A percentile compares a stretch with the other conserved stretches of the same genome.
phyloP scores from a whole-genome alignment of 768 basidiomycete genomes.

The Gloeostereum incarnatum region DNA sequence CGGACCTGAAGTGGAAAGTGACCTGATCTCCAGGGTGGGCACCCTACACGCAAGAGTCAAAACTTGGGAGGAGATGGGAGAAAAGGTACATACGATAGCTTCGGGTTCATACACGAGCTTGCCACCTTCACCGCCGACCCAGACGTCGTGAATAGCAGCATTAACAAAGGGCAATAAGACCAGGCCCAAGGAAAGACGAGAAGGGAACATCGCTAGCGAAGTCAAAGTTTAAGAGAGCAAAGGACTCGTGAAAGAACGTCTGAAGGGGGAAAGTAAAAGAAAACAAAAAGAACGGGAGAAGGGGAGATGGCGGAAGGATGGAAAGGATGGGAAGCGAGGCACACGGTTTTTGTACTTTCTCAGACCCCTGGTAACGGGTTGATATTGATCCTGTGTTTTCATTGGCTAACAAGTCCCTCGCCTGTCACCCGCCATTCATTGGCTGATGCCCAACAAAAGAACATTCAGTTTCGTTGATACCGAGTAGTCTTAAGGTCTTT shows the following conservation, averaged over 20 bases:
- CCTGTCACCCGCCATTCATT: background rate
- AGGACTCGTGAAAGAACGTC: slow-evolving; percentile 6
- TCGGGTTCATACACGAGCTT: slow-evolving; percentile 40
- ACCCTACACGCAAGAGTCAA: slow-evolving; percentile 22
- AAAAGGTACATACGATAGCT: slow-evolving; percentile 33
- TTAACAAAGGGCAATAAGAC: slow-evolving; percentile 39
- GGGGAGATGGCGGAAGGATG: slow-evolving; percentile 11
- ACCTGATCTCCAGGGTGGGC: slow-evolving; percentile 49
- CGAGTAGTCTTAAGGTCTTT: no score
- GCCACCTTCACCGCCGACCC: slow-evolving; percentile 40
- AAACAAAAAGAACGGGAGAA: slow-evolving; percentile 7
- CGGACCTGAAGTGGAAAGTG: slow-evolving; percentile 50
- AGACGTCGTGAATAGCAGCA: slow-evolving; percentile 40
- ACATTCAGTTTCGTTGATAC: no score
- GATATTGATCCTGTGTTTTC: background rate
- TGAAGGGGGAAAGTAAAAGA: slow-evolving; percentile 6
- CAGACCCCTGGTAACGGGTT: no score
- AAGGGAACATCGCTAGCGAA: slow-evolving; percentile 31
- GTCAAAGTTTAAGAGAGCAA: slow-evolving; percentile 18
- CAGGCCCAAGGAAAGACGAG: slow-evolving; percentile 35
- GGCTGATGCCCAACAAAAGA: background rate
- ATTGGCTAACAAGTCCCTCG: background rate
- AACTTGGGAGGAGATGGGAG: slow-evolving; percentile 1
- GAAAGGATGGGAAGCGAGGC: slow-evolving; percentile 11
- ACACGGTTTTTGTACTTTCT: no score